Evolutionary conservation across 2,329 filamentous ascomycete genomes (phyloP), one percentile per base, ranked within the genome.

Genomic region (Scytalidium lignicola): DNA sequence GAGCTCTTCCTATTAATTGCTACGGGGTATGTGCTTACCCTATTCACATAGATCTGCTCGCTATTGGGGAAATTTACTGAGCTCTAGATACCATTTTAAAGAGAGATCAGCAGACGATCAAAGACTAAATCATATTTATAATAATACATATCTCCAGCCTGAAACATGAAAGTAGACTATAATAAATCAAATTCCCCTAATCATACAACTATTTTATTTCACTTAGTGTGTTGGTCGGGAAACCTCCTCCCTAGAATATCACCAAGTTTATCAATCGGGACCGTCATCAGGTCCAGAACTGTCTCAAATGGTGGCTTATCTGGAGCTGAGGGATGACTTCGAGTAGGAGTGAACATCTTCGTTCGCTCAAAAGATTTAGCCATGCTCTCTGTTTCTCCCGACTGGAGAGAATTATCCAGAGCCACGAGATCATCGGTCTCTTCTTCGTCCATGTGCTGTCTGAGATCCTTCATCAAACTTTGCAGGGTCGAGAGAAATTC

Each of bases 201-300:
- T n/a, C n/a, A n/a, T n/a, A n/a, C 23, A 26, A 26, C 5, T 26
- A 26, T 10, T 26, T 26, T 26, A 5, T n/a, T 37, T 13, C 15
- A 37, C 12, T 28, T 28, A 7, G 32, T 37, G 15, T 37, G 12
- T 47, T 65, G 49, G 21, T 72, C 63, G 2, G 76, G 76, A 55
- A 80, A 84, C 58, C 74, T 76, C 18, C 73, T 64, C 18, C 73
- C 64, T 54, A 82, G 79, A 6, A 80, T 45, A 60, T 83, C 78
- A 32, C 65, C 65, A 26, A 84, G 52, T 51, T 71, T 73, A 59
- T 83, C 81, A 17, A 83, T 66, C 0, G 80, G 80, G 13, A 79
- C 77, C 0, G 74, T 65, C 61, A 84, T 52, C 19, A 84, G 55
- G 0, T 75, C 78, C 50, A 71, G 71, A 0, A 70, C 75, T 0